These are phyloP conservation scores for Didymella lethalis DNA, from an alignment of 2,329 filamentous ascomycete species.

Conservation along the genomic window DNA sequence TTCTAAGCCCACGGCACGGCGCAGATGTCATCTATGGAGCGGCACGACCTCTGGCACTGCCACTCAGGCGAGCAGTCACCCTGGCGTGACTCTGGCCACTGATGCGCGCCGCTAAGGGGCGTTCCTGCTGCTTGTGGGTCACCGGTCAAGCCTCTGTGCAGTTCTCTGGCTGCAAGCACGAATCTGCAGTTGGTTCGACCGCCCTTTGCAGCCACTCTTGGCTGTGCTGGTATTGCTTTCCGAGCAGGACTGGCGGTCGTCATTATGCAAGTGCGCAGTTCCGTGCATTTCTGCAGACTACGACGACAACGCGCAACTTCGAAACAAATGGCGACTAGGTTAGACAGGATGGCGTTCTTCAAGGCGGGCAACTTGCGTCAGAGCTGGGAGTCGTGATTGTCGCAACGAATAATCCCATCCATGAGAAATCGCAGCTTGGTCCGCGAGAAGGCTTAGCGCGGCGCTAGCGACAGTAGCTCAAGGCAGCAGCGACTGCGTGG, in stretches of 20 bases:
- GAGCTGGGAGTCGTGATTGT: slow-evolving; percentile 25
- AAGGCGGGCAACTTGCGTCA: slow-evolving; percentile 26
- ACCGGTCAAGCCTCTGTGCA: slow-evolving; percentile 29
- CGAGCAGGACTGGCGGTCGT: slow-evolving; percentile 25
- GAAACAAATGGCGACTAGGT: slow-evolving; percentile 21
- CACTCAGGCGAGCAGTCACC: slow-evolving; percentile 24
- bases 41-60: slow-evolving; percentile 25
- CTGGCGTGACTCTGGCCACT: slow-evolving; percentile 25
- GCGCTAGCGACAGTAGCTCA: not conserved
- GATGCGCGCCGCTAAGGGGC: slow-evolving; percentile 25
- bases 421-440: slow-evolving; percentile 25
- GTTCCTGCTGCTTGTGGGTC: slow-evolving; percentile 34
- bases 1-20: slow-evolving; percentile 7
- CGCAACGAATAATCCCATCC: slow-evolving; percentile 35
- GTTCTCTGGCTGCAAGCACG: slow-evolving; percentile 10
- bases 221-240: slow-evolving; percentile 9
- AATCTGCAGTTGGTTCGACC: slow-evolving; percentile 17
- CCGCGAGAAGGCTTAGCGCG: slow-evolving; percentile 34
- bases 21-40: slow-evolving; percentile 6
- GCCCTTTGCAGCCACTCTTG: slow-evolving; percentile 25
- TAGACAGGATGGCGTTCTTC: slow-evolving; percentile 20
- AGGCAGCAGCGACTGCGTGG: slow-evolving; percentile 3
- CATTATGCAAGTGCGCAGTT: slow-evolving; percentile 1
- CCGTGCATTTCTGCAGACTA: slow-evolving; percentile 1
- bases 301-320: slow-evolving; percentile 21